phyloP scores from a whole-genome alignment of 306 rosid genomes.

The Crotalaria pallida region DNA sequence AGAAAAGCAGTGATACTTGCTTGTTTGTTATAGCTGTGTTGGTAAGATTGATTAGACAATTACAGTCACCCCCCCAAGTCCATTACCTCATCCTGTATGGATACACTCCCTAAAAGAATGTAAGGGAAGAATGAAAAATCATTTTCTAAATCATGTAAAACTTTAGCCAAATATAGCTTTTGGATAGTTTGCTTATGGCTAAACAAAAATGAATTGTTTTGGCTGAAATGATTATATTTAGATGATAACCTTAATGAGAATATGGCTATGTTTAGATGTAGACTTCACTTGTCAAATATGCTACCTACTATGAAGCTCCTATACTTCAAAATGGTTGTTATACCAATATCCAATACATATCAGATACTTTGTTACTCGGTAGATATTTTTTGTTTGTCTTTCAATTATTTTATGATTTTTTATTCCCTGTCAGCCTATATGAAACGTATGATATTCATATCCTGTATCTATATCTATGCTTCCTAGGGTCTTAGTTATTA shows the following conservation, averaged over 20 bases:
- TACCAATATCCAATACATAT: too few relatives aligned
- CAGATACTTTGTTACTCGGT: too few relatives aligned
- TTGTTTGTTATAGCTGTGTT: background rate
- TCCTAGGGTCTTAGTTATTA: too few relatives aligned
- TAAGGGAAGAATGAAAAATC: background rate
- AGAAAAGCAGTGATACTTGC: background rate
- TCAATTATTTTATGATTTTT: too few relatives aligned
- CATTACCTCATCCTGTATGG: background rate
- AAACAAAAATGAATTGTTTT: background rate
- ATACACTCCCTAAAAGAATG: background rate
- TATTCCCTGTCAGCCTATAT: too few relatives aligned
- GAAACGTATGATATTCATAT: too few relatives aligned
- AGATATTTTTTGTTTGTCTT: background rate
- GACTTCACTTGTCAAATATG: background rate
- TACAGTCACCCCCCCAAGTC: background rate
- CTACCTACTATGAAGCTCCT: too few relatives aligned
- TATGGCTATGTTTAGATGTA: constrained; percentile 2
- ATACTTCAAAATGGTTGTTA: too few relatives aligned
- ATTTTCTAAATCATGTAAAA: background rate
- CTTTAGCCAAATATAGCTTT: background rate
- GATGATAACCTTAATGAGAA: background rate
- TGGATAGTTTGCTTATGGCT: background rate
- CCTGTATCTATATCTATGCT: too few relatives aligned
- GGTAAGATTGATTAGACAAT: background rate
- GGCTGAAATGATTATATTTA: background rate